Evolutionary conservation across 768 basidiomycete species (phyloP).

Genomic region (Boletus rex-veris): DNA sequence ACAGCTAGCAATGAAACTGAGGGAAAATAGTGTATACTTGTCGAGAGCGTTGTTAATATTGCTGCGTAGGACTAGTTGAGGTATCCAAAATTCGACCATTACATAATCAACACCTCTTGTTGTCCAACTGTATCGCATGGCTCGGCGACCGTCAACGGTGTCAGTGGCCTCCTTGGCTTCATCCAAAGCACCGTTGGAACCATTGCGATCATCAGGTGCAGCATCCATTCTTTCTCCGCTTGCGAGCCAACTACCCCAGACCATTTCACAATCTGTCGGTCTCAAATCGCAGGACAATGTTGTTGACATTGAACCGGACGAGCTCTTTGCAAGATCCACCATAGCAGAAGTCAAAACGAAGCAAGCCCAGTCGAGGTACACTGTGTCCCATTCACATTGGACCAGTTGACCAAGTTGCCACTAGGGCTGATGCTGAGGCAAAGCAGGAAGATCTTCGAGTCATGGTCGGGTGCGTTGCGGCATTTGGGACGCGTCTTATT

Average conservation of each 20-base stretch:
- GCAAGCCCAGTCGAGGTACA: constrained; percentile 67
- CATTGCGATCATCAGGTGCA: constrained; percentile 4
- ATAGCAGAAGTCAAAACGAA: constrained; percentile 65
- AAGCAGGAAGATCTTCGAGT: constrained; percentile 85
- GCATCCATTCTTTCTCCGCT: constrained; percentile 3
- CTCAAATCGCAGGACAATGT: constrained; percentile 18
- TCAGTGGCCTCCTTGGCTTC: constrained; percentile 31
- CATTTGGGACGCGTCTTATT: background rate
- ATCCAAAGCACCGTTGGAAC: constrained; percentile 10
- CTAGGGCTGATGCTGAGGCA: constrained; percentile 75
- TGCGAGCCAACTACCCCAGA: constrained; percentile 3
- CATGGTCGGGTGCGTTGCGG: constrained; percentile 83
- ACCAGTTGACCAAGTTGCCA: constrained; percentile 2
- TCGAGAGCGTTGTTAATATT: constrained; percentile 5
- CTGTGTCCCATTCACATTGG: constrained; percentile 1
- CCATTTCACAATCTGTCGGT: constrained; percentile 11
- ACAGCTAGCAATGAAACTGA: constrained; percentile 16
- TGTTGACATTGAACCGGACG: constrained; percentile 57
- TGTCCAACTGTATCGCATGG: constrained; percentile 28
- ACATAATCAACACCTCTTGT: constrained; percentile 17
- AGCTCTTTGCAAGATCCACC: constrained; percentile 68
- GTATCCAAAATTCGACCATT: constrained; percentile 6
- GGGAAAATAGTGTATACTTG: constrained; percentile 20
- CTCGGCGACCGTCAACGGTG: constrained; percentile 36
- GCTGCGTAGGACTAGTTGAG: constrained; percentile 2